phyloP scores from a whole-genome alignment of 2,329 filamentous ascomycete genomes.

The Colletotrichum lini region DNA sequence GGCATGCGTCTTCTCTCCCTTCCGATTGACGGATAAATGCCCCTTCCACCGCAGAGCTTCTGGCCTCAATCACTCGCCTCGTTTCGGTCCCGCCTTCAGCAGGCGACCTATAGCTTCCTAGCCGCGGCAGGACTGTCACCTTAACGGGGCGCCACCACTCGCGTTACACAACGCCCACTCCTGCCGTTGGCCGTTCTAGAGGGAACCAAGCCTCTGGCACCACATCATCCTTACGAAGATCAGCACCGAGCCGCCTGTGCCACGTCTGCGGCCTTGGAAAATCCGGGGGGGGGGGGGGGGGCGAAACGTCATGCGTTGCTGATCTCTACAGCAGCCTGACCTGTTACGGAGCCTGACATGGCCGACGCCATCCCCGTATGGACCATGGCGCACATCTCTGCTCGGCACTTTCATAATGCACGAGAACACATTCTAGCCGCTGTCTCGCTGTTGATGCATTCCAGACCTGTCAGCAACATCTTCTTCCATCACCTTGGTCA shows the following conservation, averaged over 20 bases:
- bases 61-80: neutral
- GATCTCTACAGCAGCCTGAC: slow-evolving; percentile 18
- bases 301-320: slow-evolving; percentile 31
- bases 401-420: neutral
- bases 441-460: neutral
- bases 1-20: neutral
- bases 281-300: slow-evolving; percentile 35
- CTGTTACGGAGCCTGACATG: slow-evolving; percentile 19
- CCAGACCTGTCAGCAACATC: neutral
- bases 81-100: slow-evolving; percentile 1
- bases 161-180: neutral
- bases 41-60: neutral
- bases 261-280: slow-evolving; percentile 27
- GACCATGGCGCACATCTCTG: neutral
- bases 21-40: slow-evolving; percentile 35
- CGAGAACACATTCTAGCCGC: neutral
- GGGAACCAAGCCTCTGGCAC: slow-evolving; percentile 13
- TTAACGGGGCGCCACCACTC: neutral
- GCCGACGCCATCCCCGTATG: neutral
- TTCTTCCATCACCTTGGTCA: neutral
- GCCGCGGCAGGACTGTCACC: neutral
- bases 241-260: slow-evolving; percentile 11
- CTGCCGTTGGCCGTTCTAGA: neutral
- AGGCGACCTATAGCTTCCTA: neutral
- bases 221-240: neutral